A percentile compares a stretch with the other conserved stretches of the same genome.
These are phyloP conservation scores for Antrodiella citrinella DNA, from an alignment of 768 basidiomycete species.

Conservation along the genomic window DNA sequence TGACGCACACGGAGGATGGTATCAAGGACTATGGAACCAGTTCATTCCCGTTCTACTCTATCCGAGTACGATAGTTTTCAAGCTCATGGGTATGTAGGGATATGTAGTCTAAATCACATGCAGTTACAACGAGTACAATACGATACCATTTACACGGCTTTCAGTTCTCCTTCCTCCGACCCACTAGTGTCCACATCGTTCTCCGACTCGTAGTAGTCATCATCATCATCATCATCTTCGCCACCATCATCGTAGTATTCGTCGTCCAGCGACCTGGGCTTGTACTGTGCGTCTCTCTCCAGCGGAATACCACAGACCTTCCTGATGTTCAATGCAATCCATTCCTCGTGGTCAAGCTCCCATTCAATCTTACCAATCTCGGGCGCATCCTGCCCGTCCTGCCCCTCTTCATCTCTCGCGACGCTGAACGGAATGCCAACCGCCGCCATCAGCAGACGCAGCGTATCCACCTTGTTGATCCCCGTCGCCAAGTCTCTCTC, in stretches of 20 bases:
- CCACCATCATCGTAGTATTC: neutral
- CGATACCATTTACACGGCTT: too few species aligned
- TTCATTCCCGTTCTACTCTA: too few species aligned
- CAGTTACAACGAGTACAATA: too few species aligned
- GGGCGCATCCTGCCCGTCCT: conserved; percentile 1
- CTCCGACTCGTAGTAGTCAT: conserved; percentile 1
- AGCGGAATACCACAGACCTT: conserved; percentile 2
- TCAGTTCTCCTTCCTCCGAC: too few species aligned
- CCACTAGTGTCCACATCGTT: neutral
- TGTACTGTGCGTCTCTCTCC: neutral
- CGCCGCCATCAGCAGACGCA: conserved; percentile 4
- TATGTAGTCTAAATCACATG: too few species aligned
- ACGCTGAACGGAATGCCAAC: conserved; percentile 6
- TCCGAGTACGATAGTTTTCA: too few species aligned
- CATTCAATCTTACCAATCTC: neutral
- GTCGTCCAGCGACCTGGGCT: neutral
- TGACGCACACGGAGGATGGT: too few species aligned
- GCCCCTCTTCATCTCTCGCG: conserved; percentile 1
- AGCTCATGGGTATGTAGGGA: too few species aligned
- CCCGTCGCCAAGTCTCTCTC: neutral
- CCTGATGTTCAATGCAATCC: conserved; percentile 5
- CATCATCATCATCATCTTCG: neutral
- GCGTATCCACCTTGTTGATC: conserved; percentile 5
- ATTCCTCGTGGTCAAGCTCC: conserved; percentile 8
- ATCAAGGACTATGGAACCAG: too few species aligned